Base-by-base conservation (phyloP, 805 yeast species). In the Spathaspora sp. region DNA sequence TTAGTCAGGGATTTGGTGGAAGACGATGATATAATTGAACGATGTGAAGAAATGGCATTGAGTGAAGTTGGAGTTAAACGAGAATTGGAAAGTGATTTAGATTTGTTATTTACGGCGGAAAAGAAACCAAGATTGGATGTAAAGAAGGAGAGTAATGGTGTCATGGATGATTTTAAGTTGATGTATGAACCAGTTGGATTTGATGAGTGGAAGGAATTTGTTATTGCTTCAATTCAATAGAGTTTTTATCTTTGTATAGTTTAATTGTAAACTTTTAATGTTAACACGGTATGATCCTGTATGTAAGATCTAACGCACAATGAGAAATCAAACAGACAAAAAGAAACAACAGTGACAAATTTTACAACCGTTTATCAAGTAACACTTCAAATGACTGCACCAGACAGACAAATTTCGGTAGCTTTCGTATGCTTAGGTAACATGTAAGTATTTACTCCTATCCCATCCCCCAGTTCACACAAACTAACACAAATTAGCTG, bases 341-440 rank as follows among this genome's bases (percentile, higher is more conserved):
- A 18, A 42, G 17, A 42, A 42, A 42, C 4, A 42, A 19, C 5
- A 11, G 26, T 8, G 18, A 14, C 3, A 8, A n/a, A 14, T 7
- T 42, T 20, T 11, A 43, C 19, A 16, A 16, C 40, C 16, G 18
- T 35, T 29, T 10, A n/a, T 29, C 32, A 29, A 29, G 17, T 5
- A 20, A n/a, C 10, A 32, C 10, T 58, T 48, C 58, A 55, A 29
- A 51, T 46, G 47, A 55, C 51, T 49, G 44, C 26, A 32, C 60
- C 63, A 9, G 56, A 60, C 39, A 63, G 59, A 50, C 57, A 61
- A 52, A 63, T 81, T 3, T 77, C 87, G 1, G 96, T 92, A 10
- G 97, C 96, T 0, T 91, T 92, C 65, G 93, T 91, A 0, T 92
- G 97, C 62, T 74, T 90, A 23, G 97, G 97, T 3, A 92, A 92